Evolutionary conservation across 176 grass and related monocot species (phyloP).

Genomic region (Panicum miliaceum): DNA sequence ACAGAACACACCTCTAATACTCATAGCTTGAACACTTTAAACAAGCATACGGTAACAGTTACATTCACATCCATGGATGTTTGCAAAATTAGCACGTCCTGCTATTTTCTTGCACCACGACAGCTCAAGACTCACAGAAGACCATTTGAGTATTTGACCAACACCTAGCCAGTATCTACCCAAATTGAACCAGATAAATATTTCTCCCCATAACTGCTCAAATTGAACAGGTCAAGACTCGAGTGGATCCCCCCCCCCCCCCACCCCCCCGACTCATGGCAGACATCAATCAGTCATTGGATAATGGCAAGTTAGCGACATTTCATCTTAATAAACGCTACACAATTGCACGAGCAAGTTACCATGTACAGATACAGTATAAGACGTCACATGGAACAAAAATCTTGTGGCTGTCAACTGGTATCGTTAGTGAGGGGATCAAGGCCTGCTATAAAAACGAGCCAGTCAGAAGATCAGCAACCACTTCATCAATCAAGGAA

Average conservation of each 20-base stretch:
- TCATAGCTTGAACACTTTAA: background rate
- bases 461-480: conserved; percentile 59
- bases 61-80: conserved; percentile 10
- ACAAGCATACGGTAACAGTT: background rate
- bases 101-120: conserved; percentile 8
- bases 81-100: background rate
- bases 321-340: conserved; percentile 38
- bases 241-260: background rate
- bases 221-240: conserved; percentile 33
- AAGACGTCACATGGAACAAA: conserved; percentile 34
- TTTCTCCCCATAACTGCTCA: background rate
- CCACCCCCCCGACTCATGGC: background rate
- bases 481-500: conserved; percentile 68
- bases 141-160: background rate
- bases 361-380: conserved; percentile 49
- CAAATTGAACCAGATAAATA: background rate
- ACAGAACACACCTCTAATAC: background rate
- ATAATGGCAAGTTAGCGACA: conserved; percentile 35
- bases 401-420: conserved; percentile 43
- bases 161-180: background rate
- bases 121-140: background rate
- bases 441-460: conserved; percentile 31
- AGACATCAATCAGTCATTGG: conserved; percentile 19
- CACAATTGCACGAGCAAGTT: conserved; percentile 30
- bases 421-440: conserved; percentile 26